Conservation (phyloP, 169 alveolate genomes). For the Plasmodium billcollinsi region DNA sequence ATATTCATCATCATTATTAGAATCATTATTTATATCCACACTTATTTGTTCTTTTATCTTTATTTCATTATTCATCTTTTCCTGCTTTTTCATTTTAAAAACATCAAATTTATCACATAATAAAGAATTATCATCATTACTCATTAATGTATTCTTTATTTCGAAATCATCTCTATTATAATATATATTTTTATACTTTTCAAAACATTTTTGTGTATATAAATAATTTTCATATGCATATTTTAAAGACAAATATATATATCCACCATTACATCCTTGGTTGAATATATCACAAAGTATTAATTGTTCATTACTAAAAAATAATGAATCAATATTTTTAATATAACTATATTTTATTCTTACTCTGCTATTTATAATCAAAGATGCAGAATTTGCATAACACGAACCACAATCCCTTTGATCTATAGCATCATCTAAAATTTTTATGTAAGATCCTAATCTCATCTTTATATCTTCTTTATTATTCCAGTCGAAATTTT, state of each 20-base stretch:
- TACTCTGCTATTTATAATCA: conserved; percentile 60
- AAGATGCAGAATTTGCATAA: conserved; percentile 65
- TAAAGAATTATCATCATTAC: conserved; percentile 18
- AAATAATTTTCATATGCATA: conserved; percentile 73
- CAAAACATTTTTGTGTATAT: conserved; percentile 56
- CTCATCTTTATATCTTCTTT: conserved; percentile 57
- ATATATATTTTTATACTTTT: conserved; percentile 6
- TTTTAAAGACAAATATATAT: conserved; percentile 58
- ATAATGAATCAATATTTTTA: conserved; percentile 42
- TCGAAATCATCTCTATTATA: background rate
- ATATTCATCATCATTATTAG: background rate
- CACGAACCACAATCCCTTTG: conserved; percentile 73
- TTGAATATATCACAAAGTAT: conserved; percentile 51
- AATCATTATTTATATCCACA: background rate
- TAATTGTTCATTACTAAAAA: conserved; percentile 49
- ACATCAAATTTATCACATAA: conserved; percentile 63
- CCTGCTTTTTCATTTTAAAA: conserved; percentile 7
- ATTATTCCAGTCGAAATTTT: conserved; percentile 64
- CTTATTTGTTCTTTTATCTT: background rate
- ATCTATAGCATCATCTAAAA: conserved; percentile 60
- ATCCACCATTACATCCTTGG: conserved; percentile 74
- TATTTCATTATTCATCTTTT: background rate
- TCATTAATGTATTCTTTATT: background rate
- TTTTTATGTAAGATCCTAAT: conserved; percentile 37
- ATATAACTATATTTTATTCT: conserved; percentile 67